These are phyloP conservation scores for Phalaenopsis aphrodite DNA, from an alignment of 106 monocot genomes.

Conservation along the genomic window DNA sequence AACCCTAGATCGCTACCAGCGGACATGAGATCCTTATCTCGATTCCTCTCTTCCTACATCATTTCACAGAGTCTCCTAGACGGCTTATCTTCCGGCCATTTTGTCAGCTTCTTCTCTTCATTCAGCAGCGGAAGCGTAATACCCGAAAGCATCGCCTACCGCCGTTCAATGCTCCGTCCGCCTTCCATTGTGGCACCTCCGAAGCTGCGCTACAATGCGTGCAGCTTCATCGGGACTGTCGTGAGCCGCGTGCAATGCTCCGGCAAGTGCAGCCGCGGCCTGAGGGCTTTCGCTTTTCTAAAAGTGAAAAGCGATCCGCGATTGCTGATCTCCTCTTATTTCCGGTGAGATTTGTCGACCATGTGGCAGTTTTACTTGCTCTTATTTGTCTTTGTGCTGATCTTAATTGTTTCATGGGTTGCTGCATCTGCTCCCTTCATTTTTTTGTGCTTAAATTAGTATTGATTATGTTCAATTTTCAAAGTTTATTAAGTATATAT, in stretches of 20 bases:
- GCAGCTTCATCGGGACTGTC: conserved; percentile 64
- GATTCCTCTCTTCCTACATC: neutral
- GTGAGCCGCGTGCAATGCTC: conserved; percentile 14
- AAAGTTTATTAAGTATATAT: too few species aligned
- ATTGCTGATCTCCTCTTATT: conserved; percentile 11
- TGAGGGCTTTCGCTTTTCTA: conserved; percentile 38
- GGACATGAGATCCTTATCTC: conserved; percentile 6
- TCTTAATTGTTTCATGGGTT: neutral
- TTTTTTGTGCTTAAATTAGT: too few species aligned
- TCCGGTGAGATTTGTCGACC: conserved; percentile 28
- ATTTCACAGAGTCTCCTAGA: neutral
- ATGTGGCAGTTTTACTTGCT: neutral
- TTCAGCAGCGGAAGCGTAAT: neutral
- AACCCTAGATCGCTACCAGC: conserved; percentile 12
- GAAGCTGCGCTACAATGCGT: conserved; percentile 16
- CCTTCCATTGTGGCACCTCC: conserved; percentile 17
- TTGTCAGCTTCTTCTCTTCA: neutral
- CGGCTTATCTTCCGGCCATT: conserved; percentile 11
- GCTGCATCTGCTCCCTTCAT: neutral
- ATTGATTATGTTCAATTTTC: too few species aligned
- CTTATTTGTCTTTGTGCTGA: neutral
- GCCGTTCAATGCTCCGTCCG: conserved; percentile 28
- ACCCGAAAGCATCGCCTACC: conserved; percentile 27
- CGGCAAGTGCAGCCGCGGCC: neutral
- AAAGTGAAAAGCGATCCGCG: conserved; percentile 21